These are phyloP conservation scores for Suillus paluster DNA, from an alignment of 768 basidiomycete species.

Conservation along the genomic window DNA sequence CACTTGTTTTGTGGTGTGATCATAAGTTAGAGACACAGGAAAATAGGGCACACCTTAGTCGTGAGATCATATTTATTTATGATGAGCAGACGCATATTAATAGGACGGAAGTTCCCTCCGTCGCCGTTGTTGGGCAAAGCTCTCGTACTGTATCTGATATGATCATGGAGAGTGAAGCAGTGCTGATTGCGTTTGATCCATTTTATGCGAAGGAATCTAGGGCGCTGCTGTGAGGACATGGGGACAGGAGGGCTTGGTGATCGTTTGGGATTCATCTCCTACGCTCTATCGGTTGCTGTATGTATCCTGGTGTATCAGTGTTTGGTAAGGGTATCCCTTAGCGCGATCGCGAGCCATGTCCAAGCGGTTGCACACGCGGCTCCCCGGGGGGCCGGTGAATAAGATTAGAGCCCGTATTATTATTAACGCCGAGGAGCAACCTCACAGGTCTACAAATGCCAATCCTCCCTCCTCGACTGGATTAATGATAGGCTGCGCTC, in stretches of 20 bases:
- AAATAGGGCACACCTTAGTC: not conserved
- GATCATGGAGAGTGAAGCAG: not conserved
- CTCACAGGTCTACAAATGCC: not conserved
- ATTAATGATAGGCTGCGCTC: not conserved
- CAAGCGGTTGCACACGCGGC: not conserved
- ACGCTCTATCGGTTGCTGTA: not conserved
- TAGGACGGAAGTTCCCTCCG: not conserved
- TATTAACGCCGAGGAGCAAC: not conserved
- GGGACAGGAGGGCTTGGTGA: not conserved
- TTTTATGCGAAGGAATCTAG: not conserved
- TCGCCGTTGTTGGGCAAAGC: not conserved
- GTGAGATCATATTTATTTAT: not conserved
- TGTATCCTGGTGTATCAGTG: not conserved
- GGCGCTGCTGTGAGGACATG: not conserved
- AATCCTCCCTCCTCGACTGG: not conserved
- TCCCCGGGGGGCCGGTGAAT: slow-evolving; percentile 1
- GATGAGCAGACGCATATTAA: not conserved
- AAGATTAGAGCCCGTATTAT: not conserved
- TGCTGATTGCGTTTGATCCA: slow-evolving; percentile 3
- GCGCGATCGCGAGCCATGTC: not conserved
- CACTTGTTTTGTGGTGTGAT: not conserved
- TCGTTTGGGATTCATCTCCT: not conserved
- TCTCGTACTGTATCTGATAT: not conserved
- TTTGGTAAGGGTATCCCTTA: not conserved
- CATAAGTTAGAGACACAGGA: not conserved